phyloP scores from a whole-genome alignment of 257 asterid genomes.

The Mentha longifolia region DNA sequence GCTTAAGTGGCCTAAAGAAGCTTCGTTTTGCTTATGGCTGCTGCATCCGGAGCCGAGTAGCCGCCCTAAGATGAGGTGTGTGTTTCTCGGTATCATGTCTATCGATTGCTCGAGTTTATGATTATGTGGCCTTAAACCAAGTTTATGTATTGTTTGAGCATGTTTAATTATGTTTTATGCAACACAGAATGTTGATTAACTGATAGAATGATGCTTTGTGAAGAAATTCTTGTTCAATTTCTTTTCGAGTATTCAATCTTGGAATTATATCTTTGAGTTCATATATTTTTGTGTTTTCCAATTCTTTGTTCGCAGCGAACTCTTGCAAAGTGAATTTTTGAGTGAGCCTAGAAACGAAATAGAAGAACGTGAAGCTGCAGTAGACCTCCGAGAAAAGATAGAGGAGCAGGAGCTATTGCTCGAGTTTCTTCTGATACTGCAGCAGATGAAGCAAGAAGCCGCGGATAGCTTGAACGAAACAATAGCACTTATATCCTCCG shows the following conservation, averaged over 20 bases:
- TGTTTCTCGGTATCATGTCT: constrained; percentile 12
- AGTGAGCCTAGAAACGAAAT: constrained; percentile 75
- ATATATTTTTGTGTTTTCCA: background rate
- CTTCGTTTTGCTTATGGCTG: constrained; percentile 95
- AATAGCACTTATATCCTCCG: constrained; percentile 70
- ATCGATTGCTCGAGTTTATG: background rate
- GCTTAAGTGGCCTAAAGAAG: constrained; percentile 97
- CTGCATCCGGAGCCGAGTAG: constrained; percentile 86
- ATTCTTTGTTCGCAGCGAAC: constrained; percentile 54
- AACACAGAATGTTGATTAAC: background rate
- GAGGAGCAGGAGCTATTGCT: constrained; percentile 88
- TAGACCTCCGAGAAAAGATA: constrained; percentile 77
- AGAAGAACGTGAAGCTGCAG: constrained; percentile 85
- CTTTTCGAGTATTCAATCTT: background rate
- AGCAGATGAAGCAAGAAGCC: constrained; percentile 78
- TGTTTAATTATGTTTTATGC: background rate
- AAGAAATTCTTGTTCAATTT: background rate
- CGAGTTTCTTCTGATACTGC: constrained; percentile 75
- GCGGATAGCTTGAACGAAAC: constrained; percentile 66
- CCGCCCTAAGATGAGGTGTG: constrained; percentile 84
- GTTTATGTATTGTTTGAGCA: background rate
- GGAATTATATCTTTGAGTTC: background rate
- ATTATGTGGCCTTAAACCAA: background rate
- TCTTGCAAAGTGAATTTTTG: constrained; percentile 89
- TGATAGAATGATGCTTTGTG: background rate